phyloP scores from a whole-genome alignment of 495 filamentous ascomycete genomes.

The Annulohypoxylon maeteangense region DNA sequence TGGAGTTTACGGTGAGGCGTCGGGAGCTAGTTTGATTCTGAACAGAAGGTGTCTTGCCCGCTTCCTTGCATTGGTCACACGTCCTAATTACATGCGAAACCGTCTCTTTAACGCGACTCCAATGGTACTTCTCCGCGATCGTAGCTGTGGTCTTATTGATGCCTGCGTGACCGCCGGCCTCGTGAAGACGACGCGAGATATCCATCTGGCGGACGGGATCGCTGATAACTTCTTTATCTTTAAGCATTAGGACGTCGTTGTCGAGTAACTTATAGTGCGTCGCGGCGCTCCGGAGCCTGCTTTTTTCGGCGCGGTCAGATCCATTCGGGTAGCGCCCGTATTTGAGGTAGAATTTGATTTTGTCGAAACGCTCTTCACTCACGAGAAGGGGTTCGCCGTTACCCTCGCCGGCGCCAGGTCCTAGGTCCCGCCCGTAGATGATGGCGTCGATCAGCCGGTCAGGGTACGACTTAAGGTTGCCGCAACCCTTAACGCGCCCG shows the following conservation, averaged over 20 bases:
- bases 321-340: conserved; percentile 93
- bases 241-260: conserved; percentile 88
- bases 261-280: conserved; percentile 93
- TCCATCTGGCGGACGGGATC: conserved; percentile 93
- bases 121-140: conserved; percentile 94
- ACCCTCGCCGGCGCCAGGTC: conserved; percentile 49
- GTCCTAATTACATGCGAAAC: conserved; percentile 94
- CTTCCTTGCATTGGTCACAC: conserved; percentile 89
- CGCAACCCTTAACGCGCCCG: conserved; percentile 87
- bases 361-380: conserved; percentile 97
- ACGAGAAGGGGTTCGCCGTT: conserved; percentile 81
- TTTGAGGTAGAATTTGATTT: conserved; percentile 97
- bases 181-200: conserved; percentile 80
- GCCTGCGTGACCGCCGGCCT: conserved; percentile 78
- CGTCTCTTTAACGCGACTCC: conserved; percentile 99
- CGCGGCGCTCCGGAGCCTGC: conserved; percentile 87
- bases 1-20: conserved; percentile 39
- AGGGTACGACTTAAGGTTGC: conserved; percentile 83
- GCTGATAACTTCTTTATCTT: conserved; percentile 96
- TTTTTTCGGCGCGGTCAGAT: conserved; percentile 95
- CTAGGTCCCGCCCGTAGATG: conserved; percentile 91
- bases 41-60: conserved; percentile 63
- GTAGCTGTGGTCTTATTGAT: conserved; percentile 98
- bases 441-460: conserved; percentile 90
- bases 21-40: conserved; percentile 27